These are phyloP conservation scores for Balakata baccata DNA, from an alignment of 345 rosid genomes.

Conservation along the genomic window DNA sequence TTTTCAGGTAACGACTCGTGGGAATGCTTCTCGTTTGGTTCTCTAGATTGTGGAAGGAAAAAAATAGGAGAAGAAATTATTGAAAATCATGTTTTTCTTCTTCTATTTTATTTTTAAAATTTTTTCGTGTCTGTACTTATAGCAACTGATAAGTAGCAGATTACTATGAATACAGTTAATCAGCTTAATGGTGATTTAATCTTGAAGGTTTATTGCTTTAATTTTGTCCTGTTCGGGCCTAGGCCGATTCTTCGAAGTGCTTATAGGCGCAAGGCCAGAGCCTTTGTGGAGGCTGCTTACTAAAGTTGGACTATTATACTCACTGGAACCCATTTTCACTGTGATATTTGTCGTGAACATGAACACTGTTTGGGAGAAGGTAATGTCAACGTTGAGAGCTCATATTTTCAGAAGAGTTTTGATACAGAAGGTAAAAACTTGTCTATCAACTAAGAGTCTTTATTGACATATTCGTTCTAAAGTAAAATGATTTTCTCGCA, in stretches of 20 bases:
- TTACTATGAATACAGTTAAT: background rate
- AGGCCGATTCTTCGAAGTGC: constrained; percentile 86
- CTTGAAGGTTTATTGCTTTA: background rate
- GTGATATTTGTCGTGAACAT: constrained; percentile 70
- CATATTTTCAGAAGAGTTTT: constrained; percentile 69
- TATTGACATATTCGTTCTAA: background rate
- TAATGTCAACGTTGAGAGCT: constrained; percentile 79
- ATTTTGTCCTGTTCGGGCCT: constrained; percentile 7
- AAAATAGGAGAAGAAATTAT: background rate
- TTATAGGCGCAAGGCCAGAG: constrained; percentile 69
- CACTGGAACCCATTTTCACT: constrained; percentile 79
- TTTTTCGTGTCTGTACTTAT: background rate
- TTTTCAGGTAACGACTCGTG: constrained; percentile 55
- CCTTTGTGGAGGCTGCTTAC: constrained; percentile 74
- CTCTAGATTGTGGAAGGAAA: background rate
- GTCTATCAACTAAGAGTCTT: background rate
- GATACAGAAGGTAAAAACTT: constrained; percentile 65
- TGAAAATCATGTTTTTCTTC: background rate
- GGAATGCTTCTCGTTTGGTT: background rate
- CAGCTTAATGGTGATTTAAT: background rate
- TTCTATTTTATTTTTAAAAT: no score
- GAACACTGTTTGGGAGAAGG: constrained; percentile 76
- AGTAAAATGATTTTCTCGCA: background rate
- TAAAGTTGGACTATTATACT: constrained; percentile 63
- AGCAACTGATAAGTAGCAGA: background rate